Percentiles rank a stretch among this genome's conserved stretches.
phyloP scores from a whole-genome alignment of 2,329 filamentous ascomycete species.

The Fusarium duplospermum region DNA sequence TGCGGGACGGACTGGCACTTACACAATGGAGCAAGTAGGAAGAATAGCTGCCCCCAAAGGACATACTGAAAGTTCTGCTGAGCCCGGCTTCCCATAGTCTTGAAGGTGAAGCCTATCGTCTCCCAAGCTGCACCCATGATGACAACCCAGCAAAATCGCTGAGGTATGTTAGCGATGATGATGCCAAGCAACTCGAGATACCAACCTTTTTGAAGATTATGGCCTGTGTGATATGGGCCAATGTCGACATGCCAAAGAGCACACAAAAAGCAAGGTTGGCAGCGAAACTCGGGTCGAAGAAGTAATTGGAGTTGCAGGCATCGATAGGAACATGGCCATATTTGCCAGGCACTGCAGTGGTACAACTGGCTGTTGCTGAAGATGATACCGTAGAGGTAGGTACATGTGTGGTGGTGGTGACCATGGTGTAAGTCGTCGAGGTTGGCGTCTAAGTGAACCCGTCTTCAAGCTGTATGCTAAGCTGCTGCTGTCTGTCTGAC shows the following conservation, averaged over 20 bases:
- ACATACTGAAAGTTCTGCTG: constrained; percentile 52
- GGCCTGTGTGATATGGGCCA: constrained; percentile 45
- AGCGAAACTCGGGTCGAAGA: constrained; percentile 48
- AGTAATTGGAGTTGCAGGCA: constrained; percentile 49
- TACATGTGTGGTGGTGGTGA: constrained; percentile 30
- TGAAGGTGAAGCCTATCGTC: constrained; percentile 52
- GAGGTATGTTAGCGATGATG: background rate
- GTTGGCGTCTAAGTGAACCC: background rate
- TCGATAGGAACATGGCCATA: constrained; percentile 48
- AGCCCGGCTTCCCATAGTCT: constrained; percentile 50
- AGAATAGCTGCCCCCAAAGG: constrained; percentile 50
- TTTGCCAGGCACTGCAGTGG: constrained; percentile 47
- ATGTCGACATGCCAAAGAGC: constrained; percentile 46
- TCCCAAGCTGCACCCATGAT: constrained; percentile 56
- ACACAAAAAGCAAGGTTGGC: constrained; percentile 49
- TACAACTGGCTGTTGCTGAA: constrained; percentile 46
- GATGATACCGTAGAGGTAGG: constrained; percentile 49
- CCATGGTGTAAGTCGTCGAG: constrained; percentile 27
- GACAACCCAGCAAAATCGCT: constrained; percentile 54
- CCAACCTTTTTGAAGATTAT: constrained; percentile 48
- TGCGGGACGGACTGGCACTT: background rate
- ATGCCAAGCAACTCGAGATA: background rate
- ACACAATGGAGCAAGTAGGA: constrained; percentile 57
- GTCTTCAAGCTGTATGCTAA: background rate
- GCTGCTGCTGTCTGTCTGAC: background rate